Percentiles rank a stretch among this genome's conserved stretches.
Conservation (phyloP, 371 early-diverging fungal species). For the Actinomucor elegans region DNA sequence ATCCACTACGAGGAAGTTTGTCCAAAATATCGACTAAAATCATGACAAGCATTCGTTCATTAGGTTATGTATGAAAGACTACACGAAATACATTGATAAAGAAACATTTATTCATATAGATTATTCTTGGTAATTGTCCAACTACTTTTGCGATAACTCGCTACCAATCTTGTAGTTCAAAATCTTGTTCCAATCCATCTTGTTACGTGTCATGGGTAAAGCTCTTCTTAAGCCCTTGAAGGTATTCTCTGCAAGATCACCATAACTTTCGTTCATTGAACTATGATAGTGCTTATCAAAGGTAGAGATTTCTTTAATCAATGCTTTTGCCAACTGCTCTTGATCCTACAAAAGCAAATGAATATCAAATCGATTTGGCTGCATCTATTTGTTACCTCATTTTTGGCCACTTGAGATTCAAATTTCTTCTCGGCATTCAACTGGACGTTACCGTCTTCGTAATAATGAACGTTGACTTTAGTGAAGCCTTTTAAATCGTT, state of each 20-base stretch:
- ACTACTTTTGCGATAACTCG: constrained; percentile 51
- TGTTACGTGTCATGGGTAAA: constrained; percentile 88
- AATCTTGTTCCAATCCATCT: constrained; percentile 91
- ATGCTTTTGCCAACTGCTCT: constrained; percentile 47
- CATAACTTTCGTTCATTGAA: constrained; percentile 81
- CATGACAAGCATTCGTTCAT: too few species aligned
- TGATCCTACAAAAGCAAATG: constrained; percentile 37
- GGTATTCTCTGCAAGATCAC: constrained; percentile 77
- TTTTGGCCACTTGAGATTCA: constrained; percentile 26
- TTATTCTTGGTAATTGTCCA: too few species aligned
- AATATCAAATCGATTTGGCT: background rate
- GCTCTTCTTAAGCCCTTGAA: constrained; percentile 91
- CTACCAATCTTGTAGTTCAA: constrained; percentile 61
- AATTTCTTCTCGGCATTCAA: constrained; percentile 75
- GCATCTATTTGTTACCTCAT: constrained; percentile 29
- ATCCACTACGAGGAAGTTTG: too few species aligned
- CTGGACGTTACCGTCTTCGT: constrained; percentile 98
- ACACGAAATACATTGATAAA: too few species aligned
- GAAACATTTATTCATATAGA: too few species aligned
- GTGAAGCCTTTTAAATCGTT: constrained; percentile 69
- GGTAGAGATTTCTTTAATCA: constrained; percentile 66
- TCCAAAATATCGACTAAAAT: too few species aligned
- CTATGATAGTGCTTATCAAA: constrained; percentile 82
- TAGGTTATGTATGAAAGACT: too few species aligned
- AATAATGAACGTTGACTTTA: constrained; percentile 90